These are phyloP conservation scores for Trypanosoma mega DNA, from an alignment of 208 protist species.

Conservation along the genomic window DNA sequence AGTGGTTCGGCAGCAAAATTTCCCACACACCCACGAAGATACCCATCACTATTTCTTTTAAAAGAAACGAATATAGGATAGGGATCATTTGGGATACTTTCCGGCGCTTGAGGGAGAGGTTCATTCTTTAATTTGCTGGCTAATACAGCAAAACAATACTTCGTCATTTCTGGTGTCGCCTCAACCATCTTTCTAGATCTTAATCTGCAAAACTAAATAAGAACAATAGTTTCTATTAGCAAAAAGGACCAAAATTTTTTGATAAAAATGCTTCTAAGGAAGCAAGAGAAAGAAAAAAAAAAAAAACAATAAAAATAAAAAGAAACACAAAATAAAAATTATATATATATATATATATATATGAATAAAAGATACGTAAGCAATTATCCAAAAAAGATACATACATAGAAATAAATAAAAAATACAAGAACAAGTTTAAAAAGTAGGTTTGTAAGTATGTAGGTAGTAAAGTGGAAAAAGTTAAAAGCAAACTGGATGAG, in stretches of 20 bases:
- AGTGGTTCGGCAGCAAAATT: constrained; percentile 65
- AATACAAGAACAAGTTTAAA: too few relatives aligned
- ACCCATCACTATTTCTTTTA: constrained; percentile 44
- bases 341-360: neutral
- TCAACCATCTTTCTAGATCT: constrained; percentile 27
- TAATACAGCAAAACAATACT: constrained; percentile 83
- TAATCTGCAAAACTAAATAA: too few relatives aligned
- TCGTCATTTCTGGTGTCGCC: constrained; percentile 82
- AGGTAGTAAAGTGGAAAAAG: too few relatives aligned
- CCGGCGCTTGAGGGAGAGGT: constrained; percentile 35
- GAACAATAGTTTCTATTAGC: neutral
- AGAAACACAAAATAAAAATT: neutral
- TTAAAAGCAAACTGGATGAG: too few relatives aligned
- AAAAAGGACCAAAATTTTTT: neutral
- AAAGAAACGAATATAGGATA: constrained; percentile 81
- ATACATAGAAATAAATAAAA: too few relatives aligned
- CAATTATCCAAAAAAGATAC: too few relatives aligned
- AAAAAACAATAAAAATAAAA: neutral
- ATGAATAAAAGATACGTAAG: too few relatives aligned
- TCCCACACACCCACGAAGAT: constrained; percentile 85
- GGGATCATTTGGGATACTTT: constrained; percentile 54
- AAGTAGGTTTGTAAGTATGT: too few relatives aligned
- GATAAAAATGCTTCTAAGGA: constrained; percentile 9
- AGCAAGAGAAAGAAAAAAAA: constrained; percentile 22
- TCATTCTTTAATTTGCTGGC: constrained; percentile 36